Conservation (phyloP, 2,329 filamentous ascomycete genomes). For the Colletotrichum cordylinicola region DNA sequence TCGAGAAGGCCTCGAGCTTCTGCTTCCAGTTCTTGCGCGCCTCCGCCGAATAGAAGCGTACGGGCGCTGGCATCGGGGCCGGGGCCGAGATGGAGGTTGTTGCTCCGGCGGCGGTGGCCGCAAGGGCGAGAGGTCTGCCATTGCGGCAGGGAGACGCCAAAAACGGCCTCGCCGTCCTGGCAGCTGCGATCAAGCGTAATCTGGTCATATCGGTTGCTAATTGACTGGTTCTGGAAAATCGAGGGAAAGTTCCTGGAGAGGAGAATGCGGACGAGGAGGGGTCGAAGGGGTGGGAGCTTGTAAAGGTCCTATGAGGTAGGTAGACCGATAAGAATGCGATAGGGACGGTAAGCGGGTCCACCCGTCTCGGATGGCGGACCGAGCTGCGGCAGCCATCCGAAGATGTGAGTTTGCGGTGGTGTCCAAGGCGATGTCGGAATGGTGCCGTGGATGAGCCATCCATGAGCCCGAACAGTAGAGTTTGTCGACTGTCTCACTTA, state of each 20-base stretch:
- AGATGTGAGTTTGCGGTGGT: not conserved
- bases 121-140: not conserved
- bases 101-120: not conserved
- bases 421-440: not conserved
- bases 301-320: not conserved
- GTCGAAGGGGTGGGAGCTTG: not conserved
- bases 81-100: conserved; percentile 1
- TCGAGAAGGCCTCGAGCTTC: conserved; percentile 27
- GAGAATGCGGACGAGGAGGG: not conserved
- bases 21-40: conserved; percentile 21
- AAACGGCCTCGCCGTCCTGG: conserved; percentile 8
- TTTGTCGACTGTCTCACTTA: not conserved
- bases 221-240: not conserved
- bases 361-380: not conserved
- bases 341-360: not conserved
- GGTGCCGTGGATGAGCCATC: not conserved
- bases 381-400: not conserved
- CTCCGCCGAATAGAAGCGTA: conserved; percentile 8
- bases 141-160: conserved; percentile 5
- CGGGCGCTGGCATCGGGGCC: not conserved
- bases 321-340: not conserved
- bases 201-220: not conserved
- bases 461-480: not conserved
- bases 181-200: conserved; percentile 9
- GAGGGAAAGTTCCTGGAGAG: not conserved